These are phyloP conservation scores for Paecilomyces formosus DNA, from an alignment of 2,329 filamentous ascomycete genomes.

Conservation along the genomic window DNA sequence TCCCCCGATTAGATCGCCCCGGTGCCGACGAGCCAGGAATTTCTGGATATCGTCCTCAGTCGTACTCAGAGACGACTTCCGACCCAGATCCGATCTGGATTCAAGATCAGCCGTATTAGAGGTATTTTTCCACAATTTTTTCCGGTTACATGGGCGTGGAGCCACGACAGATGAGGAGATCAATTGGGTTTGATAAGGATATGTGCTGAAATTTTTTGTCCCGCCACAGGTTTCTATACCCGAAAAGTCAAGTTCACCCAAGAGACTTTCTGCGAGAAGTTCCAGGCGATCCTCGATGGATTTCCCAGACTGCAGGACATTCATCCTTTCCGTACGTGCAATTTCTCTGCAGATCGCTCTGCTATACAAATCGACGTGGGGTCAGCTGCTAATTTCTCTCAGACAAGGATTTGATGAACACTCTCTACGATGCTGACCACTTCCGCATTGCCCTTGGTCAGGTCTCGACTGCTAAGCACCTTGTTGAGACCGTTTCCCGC, in stretches of 20 bases:
- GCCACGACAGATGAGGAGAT: background rate
- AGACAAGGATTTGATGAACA: slow-evolving; percentile 84
- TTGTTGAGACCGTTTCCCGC: slow-evolving; percentile 91
- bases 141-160: background rate
- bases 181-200: background rate
- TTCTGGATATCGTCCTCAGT: slow-evolving; percentile 93
- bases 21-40: slow-evolving; percentile 88
- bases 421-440: slow-evolving; percentile 96
- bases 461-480: slow-evolving; percentile 87
- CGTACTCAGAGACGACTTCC: slow-evolving; percentile 87
- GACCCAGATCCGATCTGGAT: slow-evolving; percentile 90
- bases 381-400: slow-evolving; percentile 10
- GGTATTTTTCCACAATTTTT: slow-evolving; percentile 26
- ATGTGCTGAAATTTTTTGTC: slow-evolving; percentile 18
- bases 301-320: slow-evolving; percentile 92
- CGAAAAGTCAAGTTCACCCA: slow-evolving; percentile 97
- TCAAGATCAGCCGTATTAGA: slow-evolving; percentile 91
- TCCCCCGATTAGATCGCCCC: slow-evolving; percentile 57
- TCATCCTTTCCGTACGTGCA: slow-evolving; percentile 74
- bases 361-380: slow-evolving; percentile 9
- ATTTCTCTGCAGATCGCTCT: slow-evolving; percentile 6
- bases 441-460: slow-evolving; percentile 96
- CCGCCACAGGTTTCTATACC: slow-evolving; percentile 71
- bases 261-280: slow-evolving; percentile 93
- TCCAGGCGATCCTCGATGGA: slow-evolving; percentile 80